phyloP scores from a whole-genome alignment of 106 monocot genomes.

The Agapanthus africanus region DNA sequence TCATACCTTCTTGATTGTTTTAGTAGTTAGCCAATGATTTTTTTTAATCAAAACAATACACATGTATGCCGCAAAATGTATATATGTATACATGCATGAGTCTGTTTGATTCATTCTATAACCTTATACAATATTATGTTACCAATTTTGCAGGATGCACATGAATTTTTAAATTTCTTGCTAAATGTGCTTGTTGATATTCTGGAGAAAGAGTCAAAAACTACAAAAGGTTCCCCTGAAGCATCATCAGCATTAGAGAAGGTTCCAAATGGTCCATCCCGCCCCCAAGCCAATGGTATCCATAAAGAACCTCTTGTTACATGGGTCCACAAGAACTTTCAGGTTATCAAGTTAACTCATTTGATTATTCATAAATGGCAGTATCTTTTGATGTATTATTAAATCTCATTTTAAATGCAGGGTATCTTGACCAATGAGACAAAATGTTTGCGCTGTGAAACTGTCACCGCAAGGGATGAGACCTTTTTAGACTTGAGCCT shows the following conservation, averaged over 20 bases:
- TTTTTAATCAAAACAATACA: too few species aligned
- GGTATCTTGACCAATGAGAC: constrained; percentile 64
- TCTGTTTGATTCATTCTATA: too few species aligned
- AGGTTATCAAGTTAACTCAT: constrained; percentile 19
- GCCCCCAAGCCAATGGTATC: constrained; percentile 31
- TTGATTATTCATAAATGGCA: not conserved
- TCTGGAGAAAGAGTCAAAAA: constrained; percentile 40
- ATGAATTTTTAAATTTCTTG: constrained; percentile 52
- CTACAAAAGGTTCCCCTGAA: constrained; percentile 27
- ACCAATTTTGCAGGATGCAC: constrained; percentile 34
- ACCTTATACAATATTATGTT: not conserved
- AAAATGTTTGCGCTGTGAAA: constrained; percentile 50
- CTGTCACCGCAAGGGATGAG: constrained; percentile 58
- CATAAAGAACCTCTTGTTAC: constrained; percentile 32
- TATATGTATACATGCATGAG: too few species aligned
- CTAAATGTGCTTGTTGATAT: constrained; percentile 49
- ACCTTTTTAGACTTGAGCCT: constrained; percentile 53
- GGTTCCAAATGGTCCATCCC: constrained; percentile 25
- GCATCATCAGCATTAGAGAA: constrained; percentile 19
- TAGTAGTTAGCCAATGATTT: too few species aligned
- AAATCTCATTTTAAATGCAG: constrained; percentile 16
- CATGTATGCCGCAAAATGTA: too few species aligned
- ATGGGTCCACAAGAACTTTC: constrained; percentile 47
- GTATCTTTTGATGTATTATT: not conserved
- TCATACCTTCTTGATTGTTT: too few species aligned